Conservation (phyloP, 2,329 filamentous ascomycete genomes). For the Ascochyta pisi region DNA sequence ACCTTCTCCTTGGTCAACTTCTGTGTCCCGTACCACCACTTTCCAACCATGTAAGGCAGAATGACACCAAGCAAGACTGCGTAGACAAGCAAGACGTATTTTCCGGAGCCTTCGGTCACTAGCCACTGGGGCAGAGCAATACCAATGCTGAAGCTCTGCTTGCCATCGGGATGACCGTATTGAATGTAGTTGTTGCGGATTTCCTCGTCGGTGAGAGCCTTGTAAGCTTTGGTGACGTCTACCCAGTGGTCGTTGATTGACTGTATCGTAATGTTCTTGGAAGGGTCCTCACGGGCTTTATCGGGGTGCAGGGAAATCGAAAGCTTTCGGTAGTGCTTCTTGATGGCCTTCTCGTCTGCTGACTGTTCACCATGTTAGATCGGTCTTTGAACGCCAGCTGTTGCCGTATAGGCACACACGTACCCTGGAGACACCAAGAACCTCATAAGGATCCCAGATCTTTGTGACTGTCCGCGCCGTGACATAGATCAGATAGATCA, state of each 20-base stretch:
- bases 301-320: conserved; percentile 91
- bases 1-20: conserved; percentile 92
- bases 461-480: conserved; percentile 75
- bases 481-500: conserved; percentile 87
- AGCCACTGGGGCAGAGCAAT: conserved; percentile 95
- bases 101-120: conserved; percentile 90
- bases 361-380: conserved; percentile 61
- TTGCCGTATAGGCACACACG: conserved; percentile 41
- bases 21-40: conserved; percentile 99
- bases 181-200: conserved; percentile 96
- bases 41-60: conserved; percentile 90
- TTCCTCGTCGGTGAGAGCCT: conserved; percentile 96
- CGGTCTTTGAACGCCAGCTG: conserved; percentile 3
- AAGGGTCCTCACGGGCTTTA: conserved; percentile 81
- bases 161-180: conserved; percentile 95
- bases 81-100: conserved; percentile 92
- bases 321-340: conserved; percentile 85
- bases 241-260: conserved; percentile 87
- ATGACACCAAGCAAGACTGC: conserved; percentile 86
- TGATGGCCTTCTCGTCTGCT: conserved; percentile 87
- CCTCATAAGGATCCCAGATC: conserved; percentile 97
- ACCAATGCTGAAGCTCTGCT: conserved; percentile 97
- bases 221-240: conserved; percentile 96
- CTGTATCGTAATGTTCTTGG: conserved; percentile 89
- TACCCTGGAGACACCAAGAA: conserved; percentile 84